Conservation (phyloP, 352 stramenopile genomes). For the Globisporangium uncinulatum region DNA sequence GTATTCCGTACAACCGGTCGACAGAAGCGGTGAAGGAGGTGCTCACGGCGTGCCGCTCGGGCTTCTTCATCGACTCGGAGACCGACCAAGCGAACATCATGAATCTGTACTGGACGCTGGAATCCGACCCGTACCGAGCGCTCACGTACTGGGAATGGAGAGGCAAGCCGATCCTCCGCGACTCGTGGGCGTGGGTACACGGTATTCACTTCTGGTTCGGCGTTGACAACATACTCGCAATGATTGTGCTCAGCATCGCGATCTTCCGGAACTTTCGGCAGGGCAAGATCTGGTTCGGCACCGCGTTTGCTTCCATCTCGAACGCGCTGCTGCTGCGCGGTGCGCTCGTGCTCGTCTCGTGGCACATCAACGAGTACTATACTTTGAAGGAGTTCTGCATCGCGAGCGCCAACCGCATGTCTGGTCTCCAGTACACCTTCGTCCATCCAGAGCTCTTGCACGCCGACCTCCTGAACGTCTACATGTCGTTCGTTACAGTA, state of each 20-base stretch:
- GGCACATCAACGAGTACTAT: constrained; percentile 30
- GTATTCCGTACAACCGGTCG: neutral
- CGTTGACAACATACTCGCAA: constrained; percentile 17
- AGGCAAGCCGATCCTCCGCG: constrained; percentile 5
- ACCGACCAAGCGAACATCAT: constrained; percentile 34
- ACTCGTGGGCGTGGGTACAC: constrained; percentile 21
- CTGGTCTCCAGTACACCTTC: constrained; percentile 16
- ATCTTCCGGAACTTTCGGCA: constrained; percentile 22
- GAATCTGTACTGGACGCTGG: constrained; percentile 16
- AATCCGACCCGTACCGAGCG: constrained; percentile 9
- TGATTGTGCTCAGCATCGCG: constrained; percentile 23
- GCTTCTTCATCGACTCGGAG: constrained; percentile 24
- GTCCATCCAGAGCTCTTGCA: constrained; percentile 23
- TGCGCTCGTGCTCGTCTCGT: constrained; percentile 24
- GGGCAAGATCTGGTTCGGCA: constrained; percentile 34
- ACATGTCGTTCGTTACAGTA: constrained; percentile 18
- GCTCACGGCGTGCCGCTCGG: constrained; percentile 22
- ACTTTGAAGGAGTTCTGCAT: constrained; percentile 25
- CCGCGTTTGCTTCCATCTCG: constrained; percentile 33
- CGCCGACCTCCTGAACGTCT: constrained; percentile 29
- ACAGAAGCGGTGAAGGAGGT: constrained; percentile 7
- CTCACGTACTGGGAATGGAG: constrained; percentile 10
- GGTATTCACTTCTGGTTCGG: constrained; percentile 27
- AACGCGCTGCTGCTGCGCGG: constrained; percentile 26
- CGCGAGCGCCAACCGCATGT: constrained; percentile 16